phyloP scores from a whole-genome alignment of 2,329 filamentous ascomycete species.

The Aspergillus sp. region DNA sequence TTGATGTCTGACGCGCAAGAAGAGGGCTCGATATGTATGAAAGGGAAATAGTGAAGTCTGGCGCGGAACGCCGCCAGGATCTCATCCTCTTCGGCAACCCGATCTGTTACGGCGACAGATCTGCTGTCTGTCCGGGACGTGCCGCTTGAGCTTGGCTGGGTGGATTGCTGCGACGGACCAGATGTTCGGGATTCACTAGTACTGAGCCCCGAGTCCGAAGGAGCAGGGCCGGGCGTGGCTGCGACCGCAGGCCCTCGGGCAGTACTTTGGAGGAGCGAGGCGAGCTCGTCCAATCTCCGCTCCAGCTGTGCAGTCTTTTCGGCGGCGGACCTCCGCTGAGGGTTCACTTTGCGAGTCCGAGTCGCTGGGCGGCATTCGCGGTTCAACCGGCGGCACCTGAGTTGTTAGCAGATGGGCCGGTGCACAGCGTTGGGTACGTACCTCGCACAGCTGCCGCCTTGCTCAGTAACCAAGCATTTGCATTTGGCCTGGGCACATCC shows the following conservation, averaged over 20 bases:
- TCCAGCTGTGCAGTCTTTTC: constrained; percentile 24
- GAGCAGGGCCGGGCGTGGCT: not conserved
- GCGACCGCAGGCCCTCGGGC: not conserved
- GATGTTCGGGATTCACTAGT: not conserved
- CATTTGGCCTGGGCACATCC: constrained; percentile 50
- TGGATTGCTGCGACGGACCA: not conserved
- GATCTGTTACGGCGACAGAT: not conserved
- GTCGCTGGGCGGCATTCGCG: constrained; percentile 43
- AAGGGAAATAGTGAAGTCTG: constrained; percentile 12
- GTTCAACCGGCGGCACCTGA: constrained; percentile 45
- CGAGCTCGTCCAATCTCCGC: constrained; percentile 25
- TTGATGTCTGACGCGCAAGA: not conserved
- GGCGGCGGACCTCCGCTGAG: not conserved
- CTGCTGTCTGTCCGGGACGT: not conserved
- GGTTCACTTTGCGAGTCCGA: constrained; percentile 30
- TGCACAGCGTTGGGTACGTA: not conserved
- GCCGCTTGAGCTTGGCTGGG: not conserved
- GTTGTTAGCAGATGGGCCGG: not conserved
- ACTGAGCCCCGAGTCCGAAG: not conserved
- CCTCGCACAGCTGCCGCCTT: constrained; percentile 25
- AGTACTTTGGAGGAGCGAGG: constrained; percentile 22
- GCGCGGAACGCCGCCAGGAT: constrained; percentile 10
- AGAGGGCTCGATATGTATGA: constrained; percentile 12
- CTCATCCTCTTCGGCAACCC: not conserved
- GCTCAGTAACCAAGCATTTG: constrained; percentile 45